A percentile compares a stretch with the other conserved stretches of the same genome.
These are phyloP conservation scores for Porogramme epimiltina DNA, from an alignment of 1,284 basidiomycete species.

Conservation along the genomic window DNA sequence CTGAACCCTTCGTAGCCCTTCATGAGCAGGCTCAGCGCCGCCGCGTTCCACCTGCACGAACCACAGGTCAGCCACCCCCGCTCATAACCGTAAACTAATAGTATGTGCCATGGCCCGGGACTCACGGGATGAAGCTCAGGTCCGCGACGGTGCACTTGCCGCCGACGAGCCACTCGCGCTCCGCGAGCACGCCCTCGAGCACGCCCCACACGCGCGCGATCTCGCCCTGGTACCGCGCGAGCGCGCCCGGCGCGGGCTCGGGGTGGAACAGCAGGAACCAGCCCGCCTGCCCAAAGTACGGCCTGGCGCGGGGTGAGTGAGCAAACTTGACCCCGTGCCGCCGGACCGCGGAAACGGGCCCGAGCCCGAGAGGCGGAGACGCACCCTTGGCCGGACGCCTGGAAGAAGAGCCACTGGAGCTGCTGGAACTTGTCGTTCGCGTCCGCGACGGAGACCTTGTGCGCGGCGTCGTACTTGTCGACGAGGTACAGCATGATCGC, in stretches of 20 bases:
- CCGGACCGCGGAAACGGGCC: background rate
- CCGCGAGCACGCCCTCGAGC: constrained; percentile 28
- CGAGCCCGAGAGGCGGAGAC: background rate
- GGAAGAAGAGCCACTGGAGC: constrained; percentile 33
- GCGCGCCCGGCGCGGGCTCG: constrained; percentile 21
- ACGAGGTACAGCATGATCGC: constrained; percentile 37
- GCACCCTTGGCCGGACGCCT: constrained; percentile 32
- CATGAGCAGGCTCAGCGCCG: background rate
- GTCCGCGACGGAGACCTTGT: constrained; percentile 26
- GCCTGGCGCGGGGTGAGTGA: background rate
- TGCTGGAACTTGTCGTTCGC: constrained; percentile 22
- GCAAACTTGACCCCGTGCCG: background rate
- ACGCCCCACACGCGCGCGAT: constrained; percentile 34
- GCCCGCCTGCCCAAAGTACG: constrained; percentile 13
- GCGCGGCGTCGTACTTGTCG: constrained; percentile 27
- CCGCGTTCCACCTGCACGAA: background rate
- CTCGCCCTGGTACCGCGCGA: constrained; percentile 22
- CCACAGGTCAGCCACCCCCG: background rate
- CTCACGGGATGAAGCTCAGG: constrained; percentile 6
- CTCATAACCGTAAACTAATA: background rate
- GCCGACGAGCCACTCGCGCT: constrained; percentile 10
- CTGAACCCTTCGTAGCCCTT: background rate
- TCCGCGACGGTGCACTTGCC: constrained; percentile 9
- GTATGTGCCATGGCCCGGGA: constrained; percentile 17
- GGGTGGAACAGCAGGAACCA: constrained; percentile 5